Evolutionary conservation across 345 rosid genomes (phyloP).

Genomic region (Ailanthus altissimus): DNA sequence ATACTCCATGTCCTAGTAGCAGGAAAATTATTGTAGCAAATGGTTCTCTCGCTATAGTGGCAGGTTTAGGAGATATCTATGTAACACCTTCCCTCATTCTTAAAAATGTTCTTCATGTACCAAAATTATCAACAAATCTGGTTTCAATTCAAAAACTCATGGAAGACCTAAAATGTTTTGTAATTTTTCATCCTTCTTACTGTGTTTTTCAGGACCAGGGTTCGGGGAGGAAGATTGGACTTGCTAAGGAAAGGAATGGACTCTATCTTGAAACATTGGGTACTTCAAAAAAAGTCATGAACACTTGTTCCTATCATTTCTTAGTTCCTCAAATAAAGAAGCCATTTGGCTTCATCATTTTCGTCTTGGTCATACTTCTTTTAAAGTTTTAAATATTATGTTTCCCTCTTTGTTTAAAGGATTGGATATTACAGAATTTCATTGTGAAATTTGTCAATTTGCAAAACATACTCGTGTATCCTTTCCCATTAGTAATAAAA

Average conservation of each 20-base stretch:
- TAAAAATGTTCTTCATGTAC: background rate
- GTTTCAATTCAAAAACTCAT: background rate
- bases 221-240: background rate
- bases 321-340: no score
- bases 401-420: background rate
- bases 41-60: background rate
- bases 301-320: no score
- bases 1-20: conserved; percentile 1
- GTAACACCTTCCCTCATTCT: background rate
- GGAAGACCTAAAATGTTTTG: background rate
- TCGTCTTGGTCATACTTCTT: background rate
- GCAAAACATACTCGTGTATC: conserved; percentile 9
- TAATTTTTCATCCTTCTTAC: background rate
- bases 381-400: background rate
- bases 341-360: background rate
- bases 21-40: conserved; percentile 1
- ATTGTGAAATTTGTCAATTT: conserved; percentile 4
- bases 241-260: background rate
- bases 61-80: background rate
- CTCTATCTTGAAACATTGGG: background rate
- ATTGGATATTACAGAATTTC: background rate
- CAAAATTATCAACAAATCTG: background rate
- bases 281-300: no score
- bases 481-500: conserved; percentile 14
- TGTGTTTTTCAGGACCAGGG: conserved; percentile 1